phyloP scores from a whole-genome alignment of 768 basidiomycete genomes.

The Leccinum fibrillosum region DNA sequence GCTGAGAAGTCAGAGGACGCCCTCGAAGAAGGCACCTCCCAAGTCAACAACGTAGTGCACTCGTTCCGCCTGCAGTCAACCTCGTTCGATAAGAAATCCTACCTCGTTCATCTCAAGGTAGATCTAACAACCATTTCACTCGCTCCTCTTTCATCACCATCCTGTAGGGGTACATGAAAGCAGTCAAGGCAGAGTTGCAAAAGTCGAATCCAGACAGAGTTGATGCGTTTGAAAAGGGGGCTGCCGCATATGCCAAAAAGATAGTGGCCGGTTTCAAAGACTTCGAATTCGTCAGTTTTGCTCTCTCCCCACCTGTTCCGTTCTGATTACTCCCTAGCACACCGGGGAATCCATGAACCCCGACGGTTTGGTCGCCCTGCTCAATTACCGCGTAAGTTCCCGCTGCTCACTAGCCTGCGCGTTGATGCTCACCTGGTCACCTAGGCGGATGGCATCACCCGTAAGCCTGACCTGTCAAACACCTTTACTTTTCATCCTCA shows the following conservation, averaged over 20 bases:
- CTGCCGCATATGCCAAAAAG: slow-evolving; percentile 79
- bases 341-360: slow-evolving; percentile 72
- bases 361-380: slow-evolving; percentile 92
- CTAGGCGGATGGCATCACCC: slow-evolving; percentile 77
- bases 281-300: slow-evolving; percentile 77
- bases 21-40: slow-evolving; percentile 70
- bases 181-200: slow-evolving; percentile 65
- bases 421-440: slow-evolving; percentile 12
- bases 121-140: not conserved
- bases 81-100: slow-evolving; percentile 89
- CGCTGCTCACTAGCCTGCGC: not conserved
- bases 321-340: slow-evolving; percentile 44
- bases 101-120: slow-evolving; percentile 76
- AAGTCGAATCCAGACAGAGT: slow-evolving; percentile 58
- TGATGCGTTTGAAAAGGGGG: slow-evolving; percentile 77
- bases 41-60: slow-evolving; percentile 87
- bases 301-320: too few relatives aligned
- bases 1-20: slow-evolving; percentile 81
- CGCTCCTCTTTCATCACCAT: not conserved
- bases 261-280: slow-evolving; percentile 88
- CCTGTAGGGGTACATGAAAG: slow-evolving; percentile 88
- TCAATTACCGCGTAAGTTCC: slow-evolving; percentile 82
- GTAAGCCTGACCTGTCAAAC: slow-evolving; percentile 42
- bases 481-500: slow-evolving; percentile 2
- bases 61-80: slow-evolving; percentile 88